Evolutionary conservation across 495 filamentous ascomycete genomes (phyloP).

Genomic region (Extremus antarcticus): DNA sequence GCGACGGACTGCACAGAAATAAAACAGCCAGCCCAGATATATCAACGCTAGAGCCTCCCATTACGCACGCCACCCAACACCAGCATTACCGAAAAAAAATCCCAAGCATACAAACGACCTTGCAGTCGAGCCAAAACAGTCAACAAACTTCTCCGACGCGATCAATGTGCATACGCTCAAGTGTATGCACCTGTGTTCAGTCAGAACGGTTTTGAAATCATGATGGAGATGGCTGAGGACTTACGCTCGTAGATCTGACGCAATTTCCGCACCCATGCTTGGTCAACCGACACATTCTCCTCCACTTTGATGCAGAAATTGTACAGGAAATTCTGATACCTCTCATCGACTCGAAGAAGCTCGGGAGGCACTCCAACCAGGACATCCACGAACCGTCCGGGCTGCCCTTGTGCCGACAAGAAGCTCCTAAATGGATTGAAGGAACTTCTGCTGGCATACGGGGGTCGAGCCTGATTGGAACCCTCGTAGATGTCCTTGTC

Average conservation of each 20-base stretch:
- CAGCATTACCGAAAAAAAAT: too few relatives aligned
- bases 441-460: conserved; percentile 6
- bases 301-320: neutral
- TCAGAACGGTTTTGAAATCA: too few relatives aligned
- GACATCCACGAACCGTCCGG: conserved; percentile 3
- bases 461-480: neutral
- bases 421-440: conserved; percentile 6
- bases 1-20: too few relatives aligned
- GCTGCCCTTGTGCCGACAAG: neutral
- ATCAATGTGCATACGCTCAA: too few relatives aligned
- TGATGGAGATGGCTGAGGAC: too few relatives aligned
- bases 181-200: too few relatives aligned
- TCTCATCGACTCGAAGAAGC: neutral
- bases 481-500: conserved; percentile 10
- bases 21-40: too few relatives aligned
- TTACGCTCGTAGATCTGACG: neutral
- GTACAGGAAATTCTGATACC: neutral
- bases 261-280: neutral
- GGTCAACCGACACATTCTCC: neutral
- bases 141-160: too few relatives aligned
- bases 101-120: too few relatives aligned
- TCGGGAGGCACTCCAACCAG: neutral
- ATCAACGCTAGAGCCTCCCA: too few relatives aligned
- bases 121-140: too few relatives aligned
- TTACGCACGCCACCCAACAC: too few relatives aligned